Percentiles rank a stretch among this genome's conserved stretches.
Conservation (phyloP, 73 alveolate genomes). For the Symbiodinium pilosum region DNA sequence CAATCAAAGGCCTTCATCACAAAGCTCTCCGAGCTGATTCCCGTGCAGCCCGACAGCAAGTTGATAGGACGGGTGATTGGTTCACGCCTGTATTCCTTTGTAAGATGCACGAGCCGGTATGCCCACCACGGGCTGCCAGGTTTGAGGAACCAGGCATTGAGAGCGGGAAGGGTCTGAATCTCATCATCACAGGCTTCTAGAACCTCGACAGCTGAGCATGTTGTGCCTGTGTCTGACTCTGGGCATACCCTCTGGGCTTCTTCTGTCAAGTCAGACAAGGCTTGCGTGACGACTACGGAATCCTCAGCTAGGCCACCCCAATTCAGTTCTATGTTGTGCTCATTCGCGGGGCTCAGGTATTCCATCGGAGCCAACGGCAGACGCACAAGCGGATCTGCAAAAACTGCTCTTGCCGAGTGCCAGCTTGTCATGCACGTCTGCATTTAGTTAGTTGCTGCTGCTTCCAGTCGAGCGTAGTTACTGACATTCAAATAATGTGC, state of each 20-base stretch:
- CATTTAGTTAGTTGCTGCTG: no score
- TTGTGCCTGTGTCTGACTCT: neutral
- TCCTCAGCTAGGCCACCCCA: neutral
- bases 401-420: no score
- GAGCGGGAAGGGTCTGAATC: neutral
- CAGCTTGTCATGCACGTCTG: neutral
- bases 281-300: neutral
- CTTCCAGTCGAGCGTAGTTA: no score
- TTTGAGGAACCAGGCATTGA: neutral
- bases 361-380: no score
- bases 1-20: constrained; percentile 3
- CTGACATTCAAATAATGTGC: neutral
- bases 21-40: constrained; percentile 41
- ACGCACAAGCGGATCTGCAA: no score
- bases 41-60: constrained; percentile 29
- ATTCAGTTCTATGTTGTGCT: neutral
- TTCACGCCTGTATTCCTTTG: neutral
- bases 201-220: neutral
- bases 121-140: neutral
- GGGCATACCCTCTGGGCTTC: neutral
- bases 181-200: neutral
- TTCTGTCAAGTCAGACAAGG: neutral
- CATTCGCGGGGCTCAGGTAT: neutral
- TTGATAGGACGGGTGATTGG: neutral
- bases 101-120: neutral